Conservation (phyloP, 2,329 filamentous ascomycete species). For the Colletotrichum cuscutae region DNA sequence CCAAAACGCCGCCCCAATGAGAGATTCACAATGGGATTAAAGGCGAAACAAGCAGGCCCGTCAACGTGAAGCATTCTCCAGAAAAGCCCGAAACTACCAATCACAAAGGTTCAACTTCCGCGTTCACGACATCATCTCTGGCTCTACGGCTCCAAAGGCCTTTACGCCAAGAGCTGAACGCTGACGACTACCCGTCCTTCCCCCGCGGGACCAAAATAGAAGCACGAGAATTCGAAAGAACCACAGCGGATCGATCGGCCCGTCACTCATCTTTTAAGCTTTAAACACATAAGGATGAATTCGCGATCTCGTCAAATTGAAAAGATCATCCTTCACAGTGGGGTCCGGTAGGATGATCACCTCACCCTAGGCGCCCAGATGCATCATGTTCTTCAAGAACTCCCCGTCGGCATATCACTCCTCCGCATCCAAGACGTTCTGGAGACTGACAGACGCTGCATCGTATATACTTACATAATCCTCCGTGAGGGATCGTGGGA, state of each 20-base stretch:
- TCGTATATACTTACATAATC: neutral
- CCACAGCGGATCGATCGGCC: neutral
- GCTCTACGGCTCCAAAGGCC: neutral
- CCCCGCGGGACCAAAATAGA: neutral
- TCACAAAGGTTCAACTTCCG: neutral
- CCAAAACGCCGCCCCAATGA: constrained; percentile 15
- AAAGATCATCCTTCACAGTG: neutral
- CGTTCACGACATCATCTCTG: neutral
- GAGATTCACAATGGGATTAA: neutral
- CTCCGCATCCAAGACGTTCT: neutral
- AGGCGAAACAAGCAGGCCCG: neutral
- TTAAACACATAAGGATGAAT: neutral
- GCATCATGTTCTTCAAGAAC: neutral
- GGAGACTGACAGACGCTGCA: neutral
- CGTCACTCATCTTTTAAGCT: neutral
- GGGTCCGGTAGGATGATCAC: neutral
- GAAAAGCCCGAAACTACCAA: neutral
- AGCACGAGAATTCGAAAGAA: neutral
- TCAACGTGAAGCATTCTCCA: neutral
- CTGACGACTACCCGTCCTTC: neutral
- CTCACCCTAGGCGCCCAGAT: neutral
- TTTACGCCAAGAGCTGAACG: neutral
- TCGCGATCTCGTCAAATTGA: neutral
- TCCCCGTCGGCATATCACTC: neutral
- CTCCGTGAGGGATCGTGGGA: neutral